Percentiles rank a stretch among this genome's conserved stretches.
These are phyloP conservation scores for Zelonia costaricensis DNA, from an alignment of 208 protist genomes.

Conservation along the genomic window DNA sequence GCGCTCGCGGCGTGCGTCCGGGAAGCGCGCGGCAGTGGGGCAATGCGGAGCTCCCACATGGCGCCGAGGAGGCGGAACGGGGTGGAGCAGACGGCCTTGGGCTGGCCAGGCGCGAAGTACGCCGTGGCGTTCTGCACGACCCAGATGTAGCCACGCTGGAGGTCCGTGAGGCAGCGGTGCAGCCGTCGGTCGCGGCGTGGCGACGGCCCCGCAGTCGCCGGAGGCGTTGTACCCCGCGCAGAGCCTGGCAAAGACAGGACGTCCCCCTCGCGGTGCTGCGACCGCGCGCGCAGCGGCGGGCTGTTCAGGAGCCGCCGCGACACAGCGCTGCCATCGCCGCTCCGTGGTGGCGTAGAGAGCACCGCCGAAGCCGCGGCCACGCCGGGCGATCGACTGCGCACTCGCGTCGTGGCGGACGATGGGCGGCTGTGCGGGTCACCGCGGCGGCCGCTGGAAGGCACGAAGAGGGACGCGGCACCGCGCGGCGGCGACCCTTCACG, in stretches of 20 bases:
- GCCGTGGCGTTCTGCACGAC: slow-evolving; percentile 45
- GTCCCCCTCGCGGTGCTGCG: neutral
- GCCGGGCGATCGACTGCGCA: slow-evolving; percentile 1
- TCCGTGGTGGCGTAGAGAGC: neutral
- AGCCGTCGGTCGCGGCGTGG: slow-evolving; percentile 14
- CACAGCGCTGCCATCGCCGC: neutral
- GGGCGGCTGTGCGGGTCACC: neutral
- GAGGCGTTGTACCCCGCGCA: neutral
- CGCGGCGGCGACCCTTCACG: neutral
- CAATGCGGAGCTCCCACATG: slow-evolving; percentile 75
- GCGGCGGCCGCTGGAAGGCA: neutral
- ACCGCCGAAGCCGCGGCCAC: too few species aligned
- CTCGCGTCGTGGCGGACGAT: slow-evolving; percentile 1
- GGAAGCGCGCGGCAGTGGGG: slow-evolving; percentile 18
- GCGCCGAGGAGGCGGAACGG: slow-evolving; percentile 52
- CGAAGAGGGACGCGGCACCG: neutral
- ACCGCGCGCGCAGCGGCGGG: neutral
- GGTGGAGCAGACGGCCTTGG: slow-evolving; percentile 57
- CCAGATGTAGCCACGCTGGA: slow-evolving; percentile 74
- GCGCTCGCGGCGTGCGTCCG: neutral
- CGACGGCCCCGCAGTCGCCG: neutral
- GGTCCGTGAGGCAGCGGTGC: slow-evolving; percentile 53
- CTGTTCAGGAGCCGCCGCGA: neutral
- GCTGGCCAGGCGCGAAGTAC: slow-evolving; percentile 61
- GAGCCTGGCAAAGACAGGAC: too few species aligned